Evolutionary conservation across 345 rosid genomes (phyloP).

Genomic region (Mallotus nudiflorus): DNA sequence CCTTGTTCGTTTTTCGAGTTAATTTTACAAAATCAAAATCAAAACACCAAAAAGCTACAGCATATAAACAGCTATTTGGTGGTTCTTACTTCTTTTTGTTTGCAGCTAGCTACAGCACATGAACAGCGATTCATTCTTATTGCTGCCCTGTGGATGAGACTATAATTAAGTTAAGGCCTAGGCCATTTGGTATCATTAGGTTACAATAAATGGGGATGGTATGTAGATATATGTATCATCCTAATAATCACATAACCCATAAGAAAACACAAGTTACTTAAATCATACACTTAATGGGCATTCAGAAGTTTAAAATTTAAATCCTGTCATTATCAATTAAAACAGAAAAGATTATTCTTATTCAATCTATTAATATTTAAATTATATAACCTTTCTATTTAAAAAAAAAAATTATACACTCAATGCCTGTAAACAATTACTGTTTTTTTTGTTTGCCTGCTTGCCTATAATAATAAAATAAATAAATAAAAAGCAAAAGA

Average conservation of each 20-base stretch:
- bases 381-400: too few relatives aligned
- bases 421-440: not conserved
- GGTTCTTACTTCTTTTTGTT: too few relatives aligned
- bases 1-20: not conserved
- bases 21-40: not conserved
- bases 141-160: not conserved
- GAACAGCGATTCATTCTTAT: not conserved
- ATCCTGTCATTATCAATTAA: too few relatives aligned
- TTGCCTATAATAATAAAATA: not conserved
- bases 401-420: too few relatives aligned
- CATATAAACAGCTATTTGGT: too few relatives aligned
- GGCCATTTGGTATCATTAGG: not conserved
- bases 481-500: not conserved
- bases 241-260: too few relatives aligned
- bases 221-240: too few relatives aligned
- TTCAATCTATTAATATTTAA: too few relatives aligned
- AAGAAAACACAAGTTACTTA: not conserved
- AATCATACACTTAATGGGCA: too few relatives aligned
- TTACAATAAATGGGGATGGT: too few relatives aligned
- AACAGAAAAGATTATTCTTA: too few relatives aligned
- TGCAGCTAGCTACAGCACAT: constrained; percentile 8
- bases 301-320: too few relatives aligned
- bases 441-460: not conserved
- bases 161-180: not conserved
- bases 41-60: not conserved